phyloP scores from a whole-genome alignment of 306 rosid genomes.

The Clitoria ternatea region DNA sequence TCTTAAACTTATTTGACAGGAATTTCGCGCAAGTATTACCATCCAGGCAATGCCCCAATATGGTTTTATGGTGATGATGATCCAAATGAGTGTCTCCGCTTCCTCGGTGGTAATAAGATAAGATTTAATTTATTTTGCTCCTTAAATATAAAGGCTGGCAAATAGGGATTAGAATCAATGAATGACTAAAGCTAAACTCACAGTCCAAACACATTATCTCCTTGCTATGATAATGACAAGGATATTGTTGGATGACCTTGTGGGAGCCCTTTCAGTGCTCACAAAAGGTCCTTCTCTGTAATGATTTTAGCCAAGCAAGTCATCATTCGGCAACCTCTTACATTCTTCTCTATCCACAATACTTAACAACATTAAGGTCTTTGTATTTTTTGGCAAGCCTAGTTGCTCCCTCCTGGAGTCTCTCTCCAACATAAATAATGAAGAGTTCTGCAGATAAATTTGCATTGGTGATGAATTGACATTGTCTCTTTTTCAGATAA shows the following conservation, averaged over 20 bases:
- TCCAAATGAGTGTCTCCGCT: conserved; percentile 82
- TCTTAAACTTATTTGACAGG: conserved; percentile 50
- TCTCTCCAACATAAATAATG: neutral
- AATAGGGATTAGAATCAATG: neutral
- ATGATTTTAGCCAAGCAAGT: conserved; percentile 16
- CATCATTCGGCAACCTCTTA: neutral
- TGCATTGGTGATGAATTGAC: neutral
- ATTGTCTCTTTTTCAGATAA: neutral
- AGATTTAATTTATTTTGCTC: conserved; percentile 2
- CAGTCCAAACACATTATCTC: neutral
- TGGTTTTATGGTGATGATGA: conserved; percentile 99
- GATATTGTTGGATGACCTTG: conserved; percentile 16
- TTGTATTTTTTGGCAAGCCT: neutral
- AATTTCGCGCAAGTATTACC: conserved; percentile 92
- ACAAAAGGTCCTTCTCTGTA: neutral
- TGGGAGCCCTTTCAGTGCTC: conserved; percentile 9
- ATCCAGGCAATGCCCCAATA: conserved; percentile 89
- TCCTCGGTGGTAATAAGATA: conserved; percentile 74
- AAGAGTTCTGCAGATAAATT: conserved; percentile 1
- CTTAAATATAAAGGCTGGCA: conserved; percentile 14
- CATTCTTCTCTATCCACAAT: neutral
- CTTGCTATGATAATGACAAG: conserved; percentile 9
- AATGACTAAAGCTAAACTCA: conserved; percentile 7
- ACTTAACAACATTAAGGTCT: conserved; percentile 3
- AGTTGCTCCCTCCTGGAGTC: neutral